Conservation (phyloP, 2,329 filamentous ascomycete genomes). For the Penicillium capsulatum region DNA sequence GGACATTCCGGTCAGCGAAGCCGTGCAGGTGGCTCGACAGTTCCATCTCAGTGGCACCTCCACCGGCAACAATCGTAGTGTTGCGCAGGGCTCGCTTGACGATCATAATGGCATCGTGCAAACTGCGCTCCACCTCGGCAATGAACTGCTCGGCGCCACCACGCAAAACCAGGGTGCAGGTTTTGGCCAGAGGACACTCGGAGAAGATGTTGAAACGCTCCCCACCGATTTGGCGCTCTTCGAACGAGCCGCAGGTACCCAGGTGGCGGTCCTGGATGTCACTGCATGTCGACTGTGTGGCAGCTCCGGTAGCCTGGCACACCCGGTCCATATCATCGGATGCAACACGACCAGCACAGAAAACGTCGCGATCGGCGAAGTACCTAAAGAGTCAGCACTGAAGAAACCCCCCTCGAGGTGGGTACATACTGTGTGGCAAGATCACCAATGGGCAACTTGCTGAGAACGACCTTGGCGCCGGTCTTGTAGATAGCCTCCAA, state of each 20-base stretch:
- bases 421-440: conserved; percentile 73
- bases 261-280: conserved; percentile 87
- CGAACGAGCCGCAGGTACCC: conserved; percentile 83
- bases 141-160: conserved; percentile 99
- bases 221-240: conserved; percentile 94
- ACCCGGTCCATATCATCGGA: conserved; percentile 94
- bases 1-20: conserved; percentile 87
- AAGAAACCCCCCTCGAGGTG: neutral
- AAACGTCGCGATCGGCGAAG: conserved; percentile 96
- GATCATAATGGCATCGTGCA: conserved; percentile 99
- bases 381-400: conserved; percentile 45
- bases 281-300: conserved; percentile 90
- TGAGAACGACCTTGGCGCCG: conserved; percentile 93
- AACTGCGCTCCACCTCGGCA: conserved; percentile 92
- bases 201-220: conserved; percentile 99
- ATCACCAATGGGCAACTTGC: conserved; percentile 95
- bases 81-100: conserved; percentile 98
- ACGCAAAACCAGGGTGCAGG: conserved; percentile 90
- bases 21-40: conserved; percentile 87
- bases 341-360: conserved; percentile 91
- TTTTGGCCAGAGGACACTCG: conserved; percentile 91
- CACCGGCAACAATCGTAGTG: conserved; percentile 88
- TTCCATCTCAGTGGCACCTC: conserved; percentile 95
- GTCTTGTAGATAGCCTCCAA: conserved; percentile 91
- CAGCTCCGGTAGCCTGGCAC: conserved; percentile 88